Conservation (phyloP, 2,329 filamentous ascomycete species). For the Fusarium bactridioides region DNA sequence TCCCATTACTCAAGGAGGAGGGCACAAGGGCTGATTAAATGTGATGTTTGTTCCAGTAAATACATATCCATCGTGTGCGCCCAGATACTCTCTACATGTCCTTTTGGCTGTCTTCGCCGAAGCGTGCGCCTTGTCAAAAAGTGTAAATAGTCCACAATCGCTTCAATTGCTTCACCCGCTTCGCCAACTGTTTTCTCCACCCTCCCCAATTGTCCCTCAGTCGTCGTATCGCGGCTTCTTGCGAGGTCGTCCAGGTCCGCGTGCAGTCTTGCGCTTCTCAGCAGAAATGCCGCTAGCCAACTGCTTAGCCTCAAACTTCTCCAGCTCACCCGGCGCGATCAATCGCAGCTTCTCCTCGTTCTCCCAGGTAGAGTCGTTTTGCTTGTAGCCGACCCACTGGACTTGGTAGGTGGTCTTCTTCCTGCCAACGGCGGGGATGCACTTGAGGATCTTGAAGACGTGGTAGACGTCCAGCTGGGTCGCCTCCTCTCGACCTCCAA, state of each 20-base stretch:
- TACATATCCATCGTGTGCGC: constrained; percentile 22
- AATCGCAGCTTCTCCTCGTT: constrained; percentile 32
- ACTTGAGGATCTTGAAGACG: constrained; percentile 40
- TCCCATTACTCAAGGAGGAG: constrained; percentile 52
- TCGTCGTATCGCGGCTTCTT: constrained; percentile 31
- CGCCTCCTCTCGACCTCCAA: constrained; percentile 36
- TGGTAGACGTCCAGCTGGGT: constrained; percentile 38
- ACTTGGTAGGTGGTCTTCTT: constrained; percentile 37
- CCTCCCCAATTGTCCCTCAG: neutral
- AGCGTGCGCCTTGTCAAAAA: neutral
- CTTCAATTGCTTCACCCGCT: neutral
- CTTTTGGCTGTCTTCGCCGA: neutral
- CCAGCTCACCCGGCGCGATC: constrained; percentile 38
- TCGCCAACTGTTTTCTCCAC: neutral
- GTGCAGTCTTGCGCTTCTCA: constrained; percentile 35
- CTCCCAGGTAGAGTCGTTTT: constrained; percentile 36
- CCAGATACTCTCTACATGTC: constrained; percentile 19
- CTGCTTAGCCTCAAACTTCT: constrained; percentile 38
- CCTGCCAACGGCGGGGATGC: constrained; percentile 19
- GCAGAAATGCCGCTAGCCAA: constrained; percentile 7
- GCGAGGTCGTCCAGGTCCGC: constrained; percentile 36
- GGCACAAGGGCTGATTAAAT: constrained; percentile 1
- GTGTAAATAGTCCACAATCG: neutral
- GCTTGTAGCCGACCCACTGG: constrained; percentile 41
- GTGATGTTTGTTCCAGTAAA: constrained; percentile 9